A percentile compares a stretch with the other conserved stretches of the same genome.
phyloP scores from a whole-genome alignment of 768 basidiomycete species.

The Termitomyces sp. region DNA sequence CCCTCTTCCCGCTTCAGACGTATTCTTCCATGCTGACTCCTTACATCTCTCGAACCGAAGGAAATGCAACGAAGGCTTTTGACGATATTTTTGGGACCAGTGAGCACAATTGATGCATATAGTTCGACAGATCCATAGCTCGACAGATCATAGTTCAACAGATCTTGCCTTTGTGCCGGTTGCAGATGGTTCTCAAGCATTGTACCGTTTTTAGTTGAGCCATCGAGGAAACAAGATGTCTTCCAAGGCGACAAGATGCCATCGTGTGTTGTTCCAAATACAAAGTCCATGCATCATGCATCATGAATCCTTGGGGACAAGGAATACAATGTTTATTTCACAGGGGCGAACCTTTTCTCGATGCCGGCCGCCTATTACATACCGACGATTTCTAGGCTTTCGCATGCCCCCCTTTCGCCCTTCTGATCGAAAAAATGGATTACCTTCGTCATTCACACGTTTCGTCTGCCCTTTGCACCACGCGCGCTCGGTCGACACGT shows the following conservation, averaged over 20 bases:
- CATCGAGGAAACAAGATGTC: neutral
- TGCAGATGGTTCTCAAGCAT: neutral
- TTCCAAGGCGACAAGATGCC: neutral
- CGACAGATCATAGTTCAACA: neutral
- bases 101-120: neutral
- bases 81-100: neutral
- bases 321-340: neutral
- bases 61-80: neutral
- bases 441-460: conserved; percentile 1
- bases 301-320: neutral
- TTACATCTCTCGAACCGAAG: neutral
- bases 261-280: neutral
- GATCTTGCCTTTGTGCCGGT: neutral
- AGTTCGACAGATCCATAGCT: neutral
- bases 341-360: conserved; percentile 1
- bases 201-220: neutral
- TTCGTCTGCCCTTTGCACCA: neutral
- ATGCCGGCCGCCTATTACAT: conserved; percentile 3
- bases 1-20: conserved; percentile 13
- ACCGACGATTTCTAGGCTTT: neutral
- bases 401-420: neutral
- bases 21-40: neutral
- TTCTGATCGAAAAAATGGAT: conserved; percentile 7
- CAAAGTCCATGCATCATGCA: neutral
- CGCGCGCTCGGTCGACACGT: neutral